A percentile compares a stretch with the other conserved stretches of the same genome.
Evolutionary conservation across 1,284 basidiomycete genomes (phyloP).

Genomic region (Bjerkandera adusta): DNA sequence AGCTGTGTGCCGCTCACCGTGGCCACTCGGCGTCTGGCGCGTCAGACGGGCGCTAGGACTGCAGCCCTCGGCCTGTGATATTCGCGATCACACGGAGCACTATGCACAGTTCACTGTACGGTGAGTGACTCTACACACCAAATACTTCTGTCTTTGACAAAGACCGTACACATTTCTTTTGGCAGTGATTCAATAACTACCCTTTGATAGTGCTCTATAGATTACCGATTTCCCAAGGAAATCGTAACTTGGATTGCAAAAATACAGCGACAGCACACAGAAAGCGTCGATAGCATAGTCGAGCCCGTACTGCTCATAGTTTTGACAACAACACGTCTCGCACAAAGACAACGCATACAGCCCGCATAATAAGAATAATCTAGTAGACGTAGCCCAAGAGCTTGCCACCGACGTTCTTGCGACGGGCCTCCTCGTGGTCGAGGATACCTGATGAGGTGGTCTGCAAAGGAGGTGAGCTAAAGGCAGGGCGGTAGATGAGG

Average conservation of each 20-base stretch:
- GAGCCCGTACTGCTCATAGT: background rate
- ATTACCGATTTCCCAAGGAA: too few relatives aligned
- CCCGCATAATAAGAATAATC: conserved; percentile 13
- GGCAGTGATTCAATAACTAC: too few relatives aligned
- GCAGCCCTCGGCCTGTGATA: too few relatives aligned
- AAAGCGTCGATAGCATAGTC: conserved; percentile 1
- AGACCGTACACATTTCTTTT: too few relatives aligned
- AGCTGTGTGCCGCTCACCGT: background rate
- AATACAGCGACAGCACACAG: conserved; percentile 2
- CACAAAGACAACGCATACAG: conserved; percentile 2
- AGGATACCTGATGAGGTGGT: conserved; percentile 98
- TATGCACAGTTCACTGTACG: too few relatives aligned
- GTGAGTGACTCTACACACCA: too few relatives aligned
- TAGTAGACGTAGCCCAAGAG: conserved; percentile 85
- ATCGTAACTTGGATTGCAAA: background rate
- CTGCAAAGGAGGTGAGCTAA: conserved; percentile 34
- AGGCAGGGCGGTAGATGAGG: conserved; percentile 25
- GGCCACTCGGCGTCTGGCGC: too few relatives aligned
- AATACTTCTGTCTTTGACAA: too few relatives aligned
- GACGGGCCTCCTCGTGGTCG: conserved; percentile 98
- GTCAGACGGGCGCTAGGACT: too few relatives aligned
- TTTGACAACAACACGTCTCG: conserved; percentile 2
- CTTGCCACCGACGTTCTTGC: conserved; percentile 97
- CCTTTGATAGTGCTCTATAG: too few relatives aligned
- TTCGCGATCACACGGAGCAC: too few relatives aligned